phyloP scores from a whole-genome alignment of 106 monocot genomes.

The Dactylorhiza incarnata region DNA sequence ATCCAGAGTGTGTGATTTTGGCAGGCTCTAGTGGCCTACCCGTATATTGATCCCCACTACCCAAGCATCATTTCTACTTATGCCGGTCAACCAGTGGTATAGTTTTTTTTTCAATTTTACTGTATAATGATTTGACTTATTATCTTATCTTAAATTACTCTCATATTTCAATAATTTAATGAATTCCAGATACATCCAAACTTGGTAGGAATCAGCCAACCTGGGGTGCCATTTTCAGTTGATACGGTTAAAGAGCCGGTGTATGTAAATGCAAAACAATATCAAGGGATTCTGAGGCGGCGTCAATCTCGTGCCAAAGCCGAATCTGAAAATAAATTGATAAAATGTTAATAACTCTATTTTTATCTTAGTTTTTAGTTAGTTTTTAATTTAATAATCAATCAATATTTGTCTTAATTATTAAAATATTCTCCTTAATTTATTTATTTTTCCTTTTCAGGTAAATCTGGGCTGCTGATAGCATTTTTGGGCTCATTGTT shows the following conservation, averaged over 20 bases:
- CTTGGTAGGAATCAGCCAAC: conserved; percentile 34
- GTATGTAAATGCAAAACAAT: conserved; percentile 62
- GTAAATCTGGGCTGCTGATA: too few relatives aligned
- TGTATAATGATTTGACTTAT: neutral
- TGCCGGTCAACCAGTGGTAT: conserved; percentile 39
- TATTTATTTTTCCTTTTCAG: too few relatives aligned
- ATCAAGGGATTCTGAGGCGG: conserved; percentile 54
- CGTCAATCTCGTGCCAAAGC: too few relatives aligned
- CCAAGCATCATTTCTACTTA: conserved; percentile 42
- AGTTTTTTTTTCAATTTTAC: conserved; percentile 2
- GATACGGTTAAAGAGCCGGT: conserved; percentile 66
- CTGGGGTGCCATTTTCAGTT: conserved; percentile 46
- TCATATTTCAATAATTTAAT: neutral
- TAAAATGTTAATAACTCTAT: too few relatives aligned
- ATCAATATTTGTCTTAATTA: too few relatives aligned
- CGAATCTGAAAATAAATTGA: conserved; percentile 58
- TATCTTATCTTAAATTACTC: neutral
- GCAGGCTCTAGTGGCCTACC: conserved; percentile 44
- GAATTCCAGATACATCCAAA: conserved; percentile 38
- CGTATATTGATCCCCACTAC: conserved; percentile 50
- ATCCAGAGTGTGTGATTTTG: conserved; percentile 4
- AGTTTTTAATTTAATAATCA: too few relatives aligned
- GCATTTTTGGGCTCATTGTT: too few relatives aligned
- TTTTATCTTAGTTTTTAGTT: too few relatives aligned
- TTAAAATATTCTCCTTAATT: too few relatives aligned